A percentile compares a stretch with the other conserved stretches of the same genome.
Conservation (phyloP, 73 alveolate genomes). For the Paramecium tetraurelia region DNA sequence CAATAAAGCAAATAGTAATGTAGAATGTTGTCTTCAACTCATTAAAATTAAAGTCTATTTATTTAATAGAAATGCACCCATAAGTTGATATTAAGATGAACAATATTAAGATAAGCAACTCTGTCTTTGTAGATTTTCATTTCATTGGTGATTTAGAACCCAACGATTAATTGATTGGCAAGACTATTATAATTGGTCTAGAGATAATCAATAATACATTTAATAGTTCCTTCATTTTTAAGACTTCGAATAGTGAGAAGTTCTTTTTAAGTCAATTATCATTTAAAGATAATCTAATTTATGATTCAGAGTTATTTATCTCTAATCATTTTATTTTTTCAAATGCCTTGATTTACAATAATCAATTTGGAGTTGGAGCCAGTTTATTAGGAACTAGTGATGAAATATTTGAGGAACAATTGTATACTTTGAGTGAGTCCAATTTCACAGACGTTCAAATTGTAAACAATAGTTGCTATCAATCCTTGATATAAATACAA, state of each 20-base stretch:
- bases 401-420: neutral
- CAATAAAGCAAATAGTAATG: neutral
- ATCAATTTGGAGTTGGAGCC: neutral
- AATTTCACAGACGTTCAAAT: neutral
- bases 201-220: neutral
- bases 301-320: neutral
- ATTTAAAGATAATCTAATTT: neutral
- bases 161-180: neutral
- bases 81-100: neutral
- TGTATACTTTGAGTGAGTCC: neutral
- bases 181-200: neutral
- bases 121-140: neutral
- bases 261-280: neutral
- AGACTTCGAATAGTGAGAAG: neutral
- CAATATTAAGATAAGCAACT: neutral
- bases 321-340: neutral
- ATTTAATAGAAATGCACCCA: neutral
- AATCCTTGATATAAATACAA: neutral
- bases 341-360: neutral
- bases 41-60: neutral
- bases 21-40: neutral
- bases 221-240: neutral
- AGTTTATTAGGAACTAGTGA: neutral
- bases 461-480: neutral
- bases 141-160: neutral